phyloP scores from a whole-genome alignment of 2,329 filamentous ascomycete species.

The Cercospora sesami region DNA sequence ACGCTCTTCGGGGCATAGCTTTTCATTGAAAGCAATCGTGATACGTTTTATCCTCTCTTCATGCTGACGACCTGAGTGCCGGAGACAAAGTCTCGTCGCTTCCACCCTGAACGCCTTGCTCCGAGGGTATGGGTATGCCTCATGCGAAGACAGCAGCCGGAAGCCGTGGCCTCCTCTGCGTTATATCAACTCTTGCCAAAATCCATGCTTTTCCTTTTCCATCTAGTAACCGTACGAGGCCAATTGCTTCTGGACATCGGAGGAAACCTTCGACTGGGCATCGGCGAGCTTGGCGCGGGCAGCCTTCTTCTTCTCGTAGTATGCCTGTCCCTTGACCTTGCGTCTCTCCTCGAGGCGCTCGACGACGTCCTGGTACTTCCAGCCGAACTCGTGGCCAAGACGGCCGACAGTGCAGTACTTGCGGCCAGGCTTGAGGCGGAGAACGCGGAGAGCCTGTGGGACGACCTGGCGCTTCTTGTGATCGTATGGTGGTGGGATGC shows the following conservation, averaged over 20 bases:
- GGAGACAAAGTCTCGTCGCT: not conserved
- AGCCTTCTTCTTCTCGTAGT: conserved; percentile 99
- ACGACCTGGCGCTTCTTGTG: conserved; percentile 99
- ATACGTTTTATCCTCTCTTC: conserved; percentile 12
- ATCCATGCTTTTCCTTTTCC: conserved; percentile 5
- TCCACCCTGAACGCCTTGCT: conserved; percentile 6
- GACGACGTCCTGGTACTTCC: conserved; percentile 99
- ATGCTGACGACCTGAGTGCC: conserved; percentile 5
- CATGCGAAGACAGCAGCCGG: conserved; percentile 16
- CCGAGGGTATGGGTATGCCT: conserved; percentile 12
- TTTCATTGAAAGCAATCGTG: conserved; percentile 17
- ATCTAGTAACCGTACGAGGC: conserved; percentile 87
- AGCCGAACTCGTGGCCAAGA: conserved; percentile 98
- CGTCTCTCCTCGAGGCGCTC: conserved; percentile 96
- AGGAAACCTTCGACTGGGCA: conserved; percentile 86
- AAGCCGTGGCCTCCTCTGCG: not conserved
- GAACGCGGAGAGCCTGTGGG: conserved; percentile 93
- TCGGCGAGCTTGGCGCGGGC: conserved; percentile 85
- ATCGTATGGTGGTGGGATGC: conserved; percentile 97
- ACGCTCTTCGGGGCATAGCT: conserved; percentile 17
- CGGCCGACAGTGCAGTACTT: conserved; percentile 99
- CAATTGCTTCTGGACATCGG: conserved; percentile 84
- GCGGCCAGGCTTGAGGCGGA: conserved; percentile 96
- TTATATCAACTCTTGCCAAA: conserved; percentile 10
- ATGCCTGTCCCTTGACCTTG: conserved; percentile 98